These are phyloP conservation scores for Trichaptum fuscoviolaceum DNA, from an alignment of 768 basidiomycete species.

Conservation along the genomic window DNA sequence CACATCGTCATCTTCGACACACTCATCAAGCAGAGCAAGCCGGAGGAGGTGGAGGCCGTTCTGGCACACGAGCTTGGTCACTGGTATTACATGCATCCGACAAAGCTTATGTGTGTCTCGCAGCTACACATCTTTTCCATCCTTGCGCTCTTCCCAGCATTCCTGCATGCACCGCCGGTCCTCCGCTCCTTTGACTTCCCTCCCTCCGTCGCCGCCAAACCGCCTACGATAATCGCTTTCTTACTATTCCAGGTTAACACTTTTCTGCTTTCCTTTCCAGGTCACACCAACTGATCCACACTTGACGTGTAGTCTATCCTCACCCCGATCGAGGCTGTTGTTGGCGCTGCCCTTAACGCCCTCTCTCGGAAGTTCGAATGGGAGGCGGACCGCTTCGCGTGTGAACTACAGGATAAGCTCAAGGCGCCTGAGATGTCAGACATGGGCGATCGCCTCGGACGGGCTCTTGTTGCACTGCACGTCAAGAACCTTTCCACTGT, in stretches of 20 bases:
- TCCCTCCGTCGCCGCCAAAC: slow-evolving; percentile 50
- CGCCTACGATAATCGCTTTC: slow-evolving; percentile 83
- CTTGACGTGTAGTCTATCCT: slow-evolving; percentile 68
- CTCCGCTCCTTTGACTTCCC: slow-evolving; percentile 80
- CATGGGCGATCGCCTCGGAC: slow-evolving; percentile 81
- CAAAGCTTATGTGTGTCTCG: slow-evolving; percentile 79
- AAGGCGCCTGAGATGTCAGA: slow-evolving; percentile 59
- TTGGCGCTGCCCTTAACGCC: slow-evolving; percentile 72
- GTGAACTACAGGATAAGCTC: slow-evolving; percentile 54
- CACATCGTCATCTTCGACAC: slow-evolving; percentile 98
- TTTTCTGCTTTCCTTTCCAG: slow-evolving; percentile 10
- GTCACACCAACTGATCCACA: slow-evolving; percentile 4
- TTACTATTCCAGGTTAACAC: slow-evolving; percentile 66
- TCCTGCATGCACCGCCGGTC: slow-evolving; percentile 75
- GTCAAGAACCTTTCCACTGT: slow-evolving; percentile 91
- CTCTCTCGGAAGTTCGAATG: slow-evolving; percentile 87
- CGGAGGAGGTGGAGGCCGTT: slow-evolving; percentile 96
- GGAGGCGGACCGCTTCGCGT: slow-evolving; percentile 86
- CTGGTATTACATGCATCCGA: slow-evolving; percentile 90
- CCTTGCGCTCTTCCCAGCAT: slow-evolving; percentile 84
- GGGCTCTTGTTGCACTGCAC: slow-evolving; percentile 80
- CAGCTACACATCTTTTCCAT: slow-evolving; percentile 87
- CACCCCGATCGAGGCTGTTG: slow-evolving; percentile 70
- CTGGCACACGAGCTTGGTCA: slow-evolving; percentile 97
- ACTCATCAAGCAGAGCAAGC: slow-evolving; percentile 83